Evolutionary conservation across 192 early-diverging fungal genomes (phyloP), one percentile per base, ranked within the genome.

Genomic region (Mortierella claussenii): DNA sequence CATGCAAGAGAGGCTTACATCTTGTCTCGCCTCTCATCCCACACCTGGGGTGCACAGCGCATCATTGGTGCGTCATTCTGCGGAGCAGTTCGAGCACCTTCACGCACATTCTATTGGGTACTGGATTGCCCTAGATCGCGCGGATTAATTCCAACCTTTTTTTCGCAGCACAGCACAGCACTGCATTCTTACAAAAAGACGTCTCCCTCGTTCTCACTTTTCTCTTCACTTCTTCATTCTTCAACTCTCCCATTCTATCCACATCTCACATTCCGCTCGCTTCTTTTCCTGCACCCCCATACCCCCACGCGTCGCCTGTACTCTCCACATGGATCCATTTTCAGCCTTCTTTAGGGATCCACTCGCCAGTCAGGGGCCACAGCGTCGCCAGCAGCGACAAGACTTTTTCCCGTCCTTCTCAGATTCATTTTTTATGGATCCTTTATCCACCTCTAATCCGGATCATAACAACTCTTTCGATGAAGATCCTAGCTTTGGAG

Each of bases 321-420:
- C n/a, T n/a, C n/a, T n/a, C n/a, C 20, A 46, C 34, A 49, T 17
- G 20, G 26, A 1, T 23, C 17, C 45, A 28, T 59, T 70, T 51
- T 70, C 44, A 33, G 18, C 59, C 10, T 45, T 69, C 21, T 70
- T 70, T 31, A 18, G 21, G 18, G 68, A 70, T 21, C 68, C 68
- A 7, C 57, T 58, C 2, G 23, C 24, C 4, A 26, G n/a, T 18
- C 49, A 31, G 5, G 31, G 34, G 4, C 15, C 34, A 11, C 50
- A 42, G 10, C 62, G 56, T 10, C 42, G 33, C 9, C 55, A 59
- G 31, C 44, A 57, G 37, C 71, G 63, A 11, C 47, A 60, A 31
- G 46, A 75, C 23, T 75, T 60, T 34, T 75, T 75, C n/a, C 71
- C 71, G 15, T 45, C 48, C 26, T 75, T 66, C 24, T 59, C 63